phyloP scores from a whole-genome alignment of 495 filamentous ascomycete species.

The Polyplosphaeria fusca region DNA sequence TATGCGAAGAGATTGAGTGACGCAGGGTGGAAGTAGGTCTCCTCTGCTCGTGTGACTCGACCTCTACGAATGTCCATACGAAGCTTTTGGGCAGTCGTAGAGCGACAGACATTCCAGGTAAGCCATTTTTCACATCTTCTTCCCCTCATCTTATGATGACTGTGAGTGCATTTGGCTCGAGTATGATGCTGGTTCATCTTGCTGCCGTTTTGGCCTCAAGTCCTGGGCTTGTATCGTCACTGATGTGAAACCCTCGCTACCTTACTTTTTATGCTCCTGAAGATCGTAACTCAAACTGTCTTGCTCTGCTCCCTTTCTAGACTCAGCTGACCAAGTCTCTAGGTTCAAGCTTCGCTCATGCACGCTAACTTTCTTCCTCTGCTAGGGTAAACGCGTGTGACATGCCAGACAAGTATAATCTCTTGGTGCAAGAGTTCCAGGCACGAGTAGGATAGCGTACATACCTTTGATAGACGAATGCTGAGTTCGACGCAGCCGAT shows the following conservation, averaged over 20 bases:
- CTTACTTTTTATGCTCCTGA: constrained; percentile 84
- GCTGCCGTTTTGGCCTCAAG: constrained; percentile 53
- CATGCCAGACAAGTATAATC: constrained; percentile 75
- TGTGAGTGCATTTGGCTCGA: constrained; percentile 99
- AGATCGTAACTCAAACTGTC: constrained; percentile 15
- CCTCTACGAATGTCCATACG: too few species aligned
- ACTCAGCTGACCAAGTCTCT: constrained; percentile 18
- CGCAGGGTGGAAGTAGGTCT: constrained; percentile 90
- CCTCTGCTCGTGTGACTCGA: constrained; percentile 14
- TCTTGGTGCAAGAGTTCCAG: constrained; percentile 71
- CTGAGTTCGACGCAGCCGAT: constrained; percentile 64
- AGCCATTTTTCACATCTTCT: too few species aligned
- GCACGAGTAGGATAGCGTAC: constrained; percentile 56
- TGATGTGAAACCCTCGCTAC: constrained; percentile 98
- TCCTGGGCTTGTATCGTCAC: constrained; percentile 53
- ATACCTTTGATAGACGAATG: constrained; percentile 40
- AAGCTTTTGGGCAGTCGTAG: too few species aligned
- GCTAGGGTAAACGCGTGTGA: constrained; percentile 93
- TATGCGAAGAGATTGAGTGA: constrained; percentile 81
- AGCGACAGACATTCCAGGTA: too few species aligned
- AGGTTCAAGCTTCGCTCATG: neutral
- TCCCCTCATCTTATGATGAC: constrained; percentile 70
- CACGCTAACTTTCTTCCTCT: constrained; percentile 19
- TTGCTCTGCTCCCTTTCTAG: constrained; percentile 1
- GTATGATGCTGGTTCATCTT: constrained; percentile 57